phyloP scores from a whole-genome alignment of 345 rosid genomes.

The Diplotaxis tenuifolia region DNA sequence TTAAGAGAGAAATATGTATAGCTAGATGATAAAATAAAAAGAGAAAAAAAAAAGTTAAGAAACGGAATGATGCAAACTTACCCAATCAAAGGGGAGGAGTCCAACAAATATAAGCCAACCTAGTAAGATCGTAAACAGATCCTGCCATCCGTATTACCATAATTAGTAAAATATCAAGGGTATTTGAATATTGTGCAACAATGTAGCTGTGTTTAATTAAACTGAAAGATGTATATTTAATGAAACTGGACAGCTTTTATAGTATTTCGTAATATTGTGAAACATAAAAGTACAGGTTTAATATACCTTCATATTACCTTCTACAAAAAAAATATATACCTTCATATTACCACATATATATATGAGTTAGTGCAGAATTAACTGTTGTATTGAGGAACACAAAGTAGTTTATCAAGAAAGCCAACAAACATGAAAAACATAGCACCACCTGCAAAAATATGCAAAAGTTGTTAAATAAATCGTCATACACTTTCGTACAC shows the following conservation, averaged over 20 bases:
- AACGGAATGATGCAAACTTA: not conserved
- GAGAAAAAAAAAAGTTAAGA: not conserved
- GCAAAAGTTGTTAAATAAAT: not conserved
- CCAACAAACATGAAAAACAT: slow-evolving; percentile 60
- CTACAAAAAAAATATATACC: slow-evolving; percentile 61
- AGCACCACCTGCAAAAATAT: slow-evolving; percentile 53
- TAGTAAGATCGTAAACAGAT: slow-evolving; percentile 62
- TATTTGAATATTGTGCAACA: not conserved
- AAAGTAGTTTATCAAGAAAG: slow-evolving; percentile 62
- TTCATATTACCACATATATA: slow-evolving; percentile 74
- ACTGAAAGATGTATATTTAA: not conserved
- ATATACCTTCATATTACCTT: slow-evolving; percentile 69
- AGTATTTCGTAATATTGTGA: not conserved
- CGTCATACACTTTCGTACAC: not conserved
- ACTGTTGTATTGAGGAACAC: slow-evolving; percentile 70
- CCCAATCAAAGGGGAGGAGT: slow-evolving; percentile 67
- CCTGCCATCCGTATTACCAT: slow-evolving; percentile 38
- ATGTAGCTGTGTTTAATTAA: not conserved
- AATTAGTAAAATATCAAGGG: not conserved
- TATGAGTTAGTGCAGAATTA: slow-evolving; percentile 72
- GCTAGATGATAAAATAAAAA: not conserved
- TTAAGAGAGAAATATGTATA: not conserved
- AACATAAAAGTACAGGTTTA: not conserved
- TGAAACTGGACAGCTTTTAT: not conserved
- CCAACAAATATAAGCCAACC: slow-evolving; percentile 83